These are phyloP conservation scores for Citrullus amarus DNA, from an alignment of 306 rosid genomes.

Conservation along the genomic window DNA sequence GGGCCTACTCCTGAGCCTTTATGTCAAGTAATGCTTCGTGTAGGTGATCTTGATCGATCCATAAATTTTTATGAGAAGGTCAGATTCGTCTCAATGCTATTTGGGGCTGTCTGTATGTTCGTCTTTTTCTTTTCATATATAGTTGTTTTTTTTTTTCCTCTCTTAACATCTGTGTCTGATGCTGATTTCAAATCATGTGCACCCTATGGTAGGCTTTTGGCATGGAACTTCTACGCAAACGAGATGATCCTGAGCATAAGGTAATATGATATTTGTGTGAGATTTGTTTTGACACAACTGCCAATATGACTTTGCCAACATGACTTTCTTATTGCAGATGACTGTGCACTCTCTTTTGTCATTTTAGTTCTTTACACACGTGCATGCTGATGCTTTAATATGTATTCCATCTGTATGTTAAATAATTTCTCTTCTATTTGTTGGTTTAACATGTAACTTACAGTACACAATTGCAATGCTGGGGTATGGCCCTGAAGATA, in stretches of 20 bases:
- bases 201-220: conserved; percentile 47
- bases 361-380: background rate
- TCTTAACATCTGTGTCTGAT: background rate
- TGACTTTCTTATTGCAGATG: background rate
- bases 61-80: conserved; percentile 85
- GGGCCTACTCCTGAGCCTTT: conserved; percentile 82
- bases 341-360: background rate
- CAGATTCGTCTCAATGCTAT: conserved; percentile 13
- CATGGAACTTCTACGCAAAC: conserved; percentile 78
- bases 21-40: conserved; percentile 95
- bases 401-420: background rate
- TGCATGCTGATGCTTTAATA: conserved; percentile 1
- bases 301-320: background rate
- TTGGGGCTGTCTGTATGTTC: background rate
- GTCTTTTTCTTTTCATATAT: background rate
- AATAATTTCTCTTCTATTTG: background rate
- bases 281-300: background rate
- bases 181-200: background rate
- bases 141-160: background rate
- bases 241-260: conserved; percentile 83
- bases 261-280: conserved; percentile 28
- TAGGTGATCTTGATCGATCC: conserved; percentile 88
- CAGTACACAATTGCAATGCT: conserved; percentile 63
- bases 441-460: background rate
- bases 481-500: conserved; percentile 92